A percentile compares a stretch with the other conserved stretches of the same genome.
These are phyloP conservation scores for Penicillium sp. DNA, from an alignment of 2,329 filamentous ascomycete species.

Conservation along the genomic window DNA sequence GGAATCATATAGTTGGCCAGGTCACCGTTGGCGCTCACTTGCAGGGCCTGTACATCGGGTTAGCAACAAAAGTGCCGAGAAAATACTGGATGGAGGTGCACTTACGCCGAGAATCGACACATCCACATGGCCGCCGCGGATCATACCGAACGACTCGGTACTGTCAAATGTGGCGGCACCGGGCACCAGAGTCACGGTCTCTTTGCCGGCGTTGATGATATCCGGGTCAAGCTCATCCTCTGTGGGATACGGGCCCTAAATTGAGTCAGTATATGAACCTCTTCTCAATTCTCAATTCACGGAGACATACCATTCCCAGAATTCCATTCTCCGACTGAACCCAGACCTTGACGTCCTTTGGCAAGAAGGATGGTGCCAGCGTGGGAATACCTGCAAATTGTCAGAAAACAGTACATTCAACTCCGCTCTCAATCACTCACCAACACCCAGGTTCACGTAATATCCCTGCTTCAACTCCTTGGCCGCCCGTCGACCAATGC, in stretches of 20 bases:
- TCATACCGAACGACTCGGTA: constrained; percentile 83
- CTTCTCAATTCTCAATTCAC: constrained; percentile 12
- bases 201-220: constrained; percentile 83
- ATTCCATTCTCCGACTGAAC: constrained; percentile 86
- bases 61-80: not conserved
- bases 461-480: constrained; percentile 69
- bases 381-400: constrained; percentile 68
- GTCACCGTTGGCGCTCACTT: constrained; percentile 76
- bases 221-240: constrained; percentile 71
- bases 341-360: constrained; percentile 69
- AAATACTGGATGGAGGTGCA: constrained; percentile 2
- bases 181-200: constrained; percentile 76
- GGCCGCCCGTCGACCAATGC: constrained; percentile 73
- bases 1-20: constrained; percentile 90
- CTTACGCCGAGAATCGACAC: constrained; percentile 72
- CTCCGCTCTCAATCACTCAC: constrained; percentile 16
- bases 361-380: constrained; percentile 74
- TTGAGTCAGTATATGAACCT: not conserved
- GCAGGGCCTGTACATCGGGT: constrained; percentile 55
- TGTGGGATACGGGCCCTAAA: constrained; percentile 68
- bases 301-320: constrained; percentile 60
- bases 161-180: constrained; percentile 77
- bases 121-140: constrained; percentile 78
- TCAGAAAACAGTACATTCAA: not conserved
- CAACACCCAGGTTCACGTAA: constrained; percentile 38